Conservation (phyloP, 495 filamentous ascomycete species). For the Platismatia glauca region DNA sequence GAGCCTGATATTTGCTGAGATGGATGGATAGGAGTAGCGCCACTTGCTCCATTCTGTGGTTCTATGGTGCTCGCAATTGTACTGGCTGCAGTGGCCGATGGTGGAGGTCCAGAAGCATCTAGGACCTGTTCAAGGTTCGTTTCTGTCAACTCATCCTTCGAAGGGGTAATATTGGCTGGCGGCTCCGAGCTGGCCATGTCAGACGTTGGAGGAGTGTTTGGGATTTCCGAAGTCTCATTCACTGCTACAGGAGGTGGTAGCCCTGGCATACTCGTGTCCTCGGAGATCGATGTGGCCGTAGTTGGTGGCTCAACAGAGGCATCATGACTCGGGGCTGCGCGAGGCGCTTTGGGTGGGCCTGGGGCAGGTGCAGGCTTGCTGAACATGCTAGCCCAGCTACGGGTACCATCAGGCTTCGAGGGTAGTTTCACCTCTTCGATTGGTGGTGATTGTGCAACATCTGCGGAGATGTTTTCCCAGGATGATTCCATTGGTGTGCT, state of each 20-base stretch:
- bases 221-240: slow-evolving; percentile 21
- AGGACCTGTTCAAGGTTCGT: slow-evolving; percentile 83
- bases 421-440: slow-evolving; percentile 17
- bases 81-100: slow-evolving; percentile 81
- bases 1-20: slow-evolving; percentile 49
- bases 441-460: slow-evolving; percentile 27
- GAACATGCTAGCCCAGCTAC: slow-evolving; percentile 34
- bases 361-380: slow-evolving; percentile 32
- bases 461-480: slow-evolving; percentile 25
- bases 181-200: slow-evolving; percentile 28
- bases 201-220: slow-evolving; percentile 23
- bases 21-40: slow-evolving; percentile 49
- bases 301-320: slow-evolving; percentile 19
- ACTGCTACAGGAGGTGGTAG: slow-evolving; percentile 22
- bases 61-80: slow-evolving; percentile 79
- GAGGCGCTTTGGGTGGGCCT: slow-evolving; percentile 26
- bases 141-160: slow-evolving; percentile 82
- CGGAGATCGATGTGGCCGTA: slow-evolving; percentile 14
- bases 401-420: slow-evolving; percentile 23
- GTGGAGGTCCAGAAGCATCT: slow-evolving; percentile 64
- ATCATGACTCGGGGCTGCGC: slow-evolving; percentile 21
- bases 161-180: slow-evolving; percentile 48
- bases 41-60: slow-evolving; percentile 44
- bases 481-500: slow-evolving; percentile 30
- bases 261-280: slow-evolving; percentile 18